These are phyloP conservation scores for Withania somnifera DNA, from an alignment of 305 asterid genomes.

Conservation along the genomic window DNA sequence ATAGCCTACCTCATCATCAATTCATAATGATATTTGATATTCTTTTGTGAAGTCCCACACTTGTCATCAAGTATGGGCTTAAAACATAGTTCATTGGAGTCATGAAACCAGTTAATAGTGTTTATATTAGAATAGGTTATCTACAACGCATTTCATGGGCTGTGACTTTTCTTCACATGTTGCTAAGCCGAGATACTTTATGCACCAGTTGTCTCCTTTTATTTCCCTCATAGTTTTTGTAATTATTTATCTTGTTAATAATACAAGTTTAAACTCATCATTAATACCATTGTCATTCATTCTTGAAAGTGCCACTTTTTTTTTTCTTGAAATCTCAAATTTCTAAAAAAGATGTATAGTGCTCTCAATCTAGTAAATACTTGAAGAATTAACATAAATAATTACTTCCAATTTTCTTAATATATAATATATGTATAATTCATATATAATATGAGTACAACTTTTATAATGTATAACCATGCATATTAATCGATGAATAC, in stretches of 20 bases:
- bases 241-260: neutral
- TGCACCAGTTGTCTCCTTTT: neutral
- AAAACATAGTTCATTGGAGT: neutral
- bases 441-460: neutral
- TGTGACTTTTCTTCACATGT: rapidly evolving
- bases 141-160: neutral
- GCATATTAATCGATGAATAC: neutral
- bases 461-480: neutral
- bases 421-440: neutral
- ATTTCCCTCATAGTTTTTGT: neutral
- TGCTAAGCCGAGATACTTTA: neutral
- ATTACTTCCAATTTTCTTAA: no score
- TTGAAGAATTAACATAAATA: no score
- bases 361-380: no score
- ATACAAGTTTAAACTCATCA: neutral
- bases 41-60: neutral
- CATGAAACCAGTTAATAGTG: neutral
- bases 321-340: neutral
- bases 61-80: neutral
- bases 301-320: neutral
- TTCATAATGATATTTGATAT: neutral
- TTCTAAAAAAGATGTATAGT: neutral
- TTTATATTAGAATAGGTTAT: neutral
- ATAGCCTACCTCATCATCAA: slow-evolving; percentile 17
- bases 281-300: neutral